phyloP scores from a whole-genome alignment of 1,284 basidiomycete species.

The Garcileccinum viscosum region DNA sequence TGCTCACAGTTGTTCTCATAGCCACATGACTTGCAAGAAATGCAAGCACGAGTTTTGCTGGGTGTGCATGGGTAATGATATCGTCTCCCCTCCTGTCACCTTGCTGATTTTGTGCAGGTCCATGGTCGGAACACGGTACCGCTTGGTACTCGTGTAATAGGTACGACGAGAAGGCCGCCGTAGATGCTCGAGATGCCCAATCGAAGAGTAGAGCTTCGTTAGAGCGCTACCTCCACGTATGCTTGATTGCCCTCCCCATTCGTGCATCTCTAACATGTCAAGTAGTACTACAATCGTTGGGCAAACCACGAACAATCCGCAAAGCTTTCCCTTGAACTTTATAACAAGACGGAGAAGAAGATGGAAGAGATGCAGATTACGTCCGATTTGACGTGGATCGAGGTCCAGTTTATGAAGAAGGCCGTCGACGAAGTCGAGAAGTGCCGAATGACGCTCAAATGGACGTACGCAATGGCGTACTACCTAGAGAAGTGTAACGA shows the following conservation, averaged over 20 bases:
- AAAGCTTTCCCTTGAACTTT: conserved; percentile 91
- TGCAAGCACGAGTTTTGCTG: conserved; percentile 91
- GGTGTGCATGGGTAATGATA: conserved; percentile 74
- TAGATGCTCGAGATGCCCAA: conserved; percentile 90
- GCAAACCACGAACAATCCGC: conserved; percentile 99
- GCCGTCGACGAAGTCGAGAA: conserved; percentile 91
- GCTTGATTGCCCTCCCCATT: conserved; percentile 39
- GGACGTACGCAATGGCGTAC: conserved; percentile 99
- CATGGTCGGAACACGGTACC: conserved; percentile 98
- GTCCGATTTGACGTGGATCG: conserved; percentile 94
- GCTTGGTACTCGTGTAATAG: conserved; percentile 99
- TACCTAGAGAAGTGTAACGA: conserved; percentile 88
- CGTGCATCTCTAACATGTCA: background rate
- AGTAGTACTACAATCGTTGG: conserved; percentile 95
- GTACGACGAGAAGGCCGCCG: conserved; percentile 91
- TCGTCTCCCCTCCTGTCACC: background rate
- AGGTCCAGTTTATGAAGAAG: conserved; percentile 98
- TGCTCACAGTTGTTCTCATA: conserved; percentile 38
- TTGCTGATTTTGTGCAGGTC: conserved; percentile 53
- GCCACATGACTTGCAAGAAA: conserved; percentile 99
- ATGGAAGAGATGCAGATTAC: conserved; percentile 99
- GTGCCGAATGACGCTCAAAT: conserved; percentile 96
- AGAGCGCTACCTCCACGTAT: conserved; percentile 94
- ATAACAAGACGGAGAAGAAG: conserved; percentile 97
- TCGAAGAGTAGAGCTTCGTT: conserved; percentile 87